Evolutionary conservation across 495 filamentous ascomycete species (phyloP).

Genomic region (Friedmanniomyces endolithicus): DNA sequence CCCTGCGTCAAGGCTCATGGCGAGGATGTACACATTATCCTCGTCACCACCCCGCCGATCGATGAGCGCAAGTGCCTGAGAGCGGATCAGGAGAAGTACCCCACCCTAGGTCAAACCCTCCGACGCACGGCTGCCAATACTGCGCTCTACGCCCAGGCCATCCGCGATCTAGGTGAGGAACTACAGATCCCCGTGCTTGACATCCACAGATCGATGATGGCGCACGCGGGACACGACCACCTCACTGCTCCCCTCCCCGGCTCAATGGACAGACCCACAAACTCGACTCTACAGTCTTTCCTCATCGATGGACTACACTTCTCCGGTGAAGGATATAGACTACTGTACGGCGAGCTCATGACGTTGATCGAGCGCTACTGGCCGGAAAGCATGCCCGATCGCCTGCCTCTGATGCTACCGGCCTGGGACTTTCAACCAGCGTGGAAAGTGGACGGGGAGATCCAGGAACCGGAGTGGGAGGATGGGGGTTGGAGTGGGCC

Average conservation of each 20-base stretch:
- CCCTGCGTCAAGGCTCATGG: slow-evolving; percentile 50
- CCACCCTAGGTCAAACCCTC: slow-evolving; percentile 27
- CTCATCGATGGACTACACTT: slow-evolving; percentile 58
- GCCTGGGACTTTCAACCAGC: slow-evolving; percentile 32
- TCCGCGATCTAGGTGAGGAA: slow-evolving; percentile 49
- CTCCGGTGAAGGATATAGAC: slow-evolving; percentile 44
- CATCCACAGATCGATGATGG: slow-evolving; percentile 62
- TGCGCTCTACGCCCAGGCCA: slow-evolving; percentile 59
- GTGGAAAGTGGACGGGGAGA: slow-evolving; percentile 6
- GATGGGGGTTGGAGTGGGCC: background rate
- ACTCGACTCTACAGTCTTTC: slow-evolving; percentile 33
- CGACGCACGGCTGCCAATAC: slow-evolving; percentile 51
- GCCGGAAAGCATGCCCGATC: slow-evolving; percentile 47
- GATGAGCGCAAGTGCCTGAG: slow-evolving; percentile 56
- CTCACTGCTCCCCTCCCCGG: slow-evolving; percentile 40
- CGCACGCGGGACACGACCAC: slow-evolving; percentile 47
- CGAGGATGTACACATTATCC: slow-evolving; percentile 50
- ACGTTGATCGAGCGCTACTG: slow-evolving; percentile 40
- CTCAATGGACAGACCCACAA: slow-evolving; percentile 16
- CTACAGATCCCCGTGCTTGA: slow-evolving; percentile 57
- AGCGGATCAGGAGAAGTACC: slow-evolving; percentile 40
- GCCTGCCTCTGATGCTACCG: slow-evolving; percentile 42
- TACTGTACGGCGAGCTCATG: slow-evolving; percentile 46
- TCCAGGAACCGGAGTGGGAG: background rate
- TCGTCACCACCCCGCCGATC: slow-evolving; percentile 69